Conservation (phyloP, 805 yeast genomes). For the Spathaspora girioi region DNA sequence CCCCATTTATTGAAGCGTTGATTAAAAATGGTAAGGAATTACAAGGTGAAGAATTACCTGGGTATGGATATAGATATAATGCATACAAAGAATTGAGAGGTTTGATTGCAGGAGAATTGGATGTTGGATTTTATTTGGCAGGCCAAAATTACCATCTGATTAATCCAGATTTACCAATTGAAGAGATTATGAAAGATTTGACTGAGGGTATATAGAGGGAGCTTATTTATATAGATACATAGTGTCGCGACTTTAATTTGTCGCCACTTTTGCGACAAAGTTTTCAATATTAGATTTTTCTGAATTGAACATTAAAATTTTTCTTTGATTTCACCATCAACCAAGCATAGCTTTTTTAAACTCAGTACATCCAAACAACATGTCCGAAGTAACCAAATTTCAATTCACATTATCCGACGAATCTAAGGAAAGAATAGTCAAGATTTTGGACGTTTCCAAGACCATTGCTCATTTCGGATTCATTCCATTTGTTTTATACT, state of each 20-base stretch:
- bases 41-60: conserved; percentile 20
- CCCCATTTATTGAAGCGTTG: conserved; percentile 30
- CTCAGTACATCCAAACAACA: background rate
- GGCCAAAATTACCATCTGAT: conserved; percentile 29
- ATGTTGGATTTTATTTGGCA: conserved; percentile 29
- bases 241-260: background rate
- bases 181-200: background rate
- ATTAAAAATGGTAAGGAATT: conserved; percentile 6
- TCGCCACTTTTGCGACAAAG: background rate
- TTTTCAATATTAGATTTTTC: background rate
- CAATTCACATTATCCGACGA: conserved; percentile 43
- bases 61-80: conserved; percentile 30
- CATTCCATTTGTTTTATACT: conserved; percentile 90
- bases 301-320: background rate
- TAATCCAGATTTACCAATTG: conserved; percentile 2
- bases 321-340: background rate
- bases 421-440: conserved; percentile 79
- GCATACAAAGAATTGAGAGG: conserved; percentile 25
- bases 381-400: conserved; percentile 8
- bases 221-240: background rate
- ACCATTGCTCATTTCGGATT: conserved; percentile 93
- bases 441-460: conserved; percentile 77
- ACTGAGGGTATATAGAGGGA: background rate
- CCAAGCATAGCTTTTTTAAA: background rate
- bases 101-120: conserved; percentile 10